Evolutionary conservation across 106 monocot genomes (phyloP).

Genomic region (Allium fistulosum): DNA sequence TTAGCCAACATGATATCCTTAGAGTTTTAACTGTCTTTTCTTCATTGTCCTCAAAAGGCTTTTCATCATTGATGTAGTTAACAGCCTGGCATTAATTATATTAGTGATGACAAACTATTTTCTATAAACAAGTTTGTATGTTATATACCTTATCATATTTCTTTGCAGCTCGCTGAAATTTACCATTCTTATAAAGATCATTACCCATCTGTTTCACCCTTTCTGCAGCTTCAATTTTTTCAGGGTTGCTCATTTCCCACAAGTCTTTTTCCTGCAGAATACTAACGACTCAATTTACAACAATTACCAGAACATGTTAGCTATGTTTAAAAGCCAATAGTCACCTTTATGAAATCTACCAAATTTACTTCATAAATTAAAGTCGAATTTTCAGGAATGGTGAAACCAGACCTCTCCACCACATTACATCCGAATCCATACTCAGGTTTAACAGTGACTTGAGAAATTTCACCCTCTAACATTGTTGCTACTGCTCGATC

Average conservation of each 20-base stretch:
- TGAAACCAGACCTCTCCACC: slow-evolving; percentile 19
- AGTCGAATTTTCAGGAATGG: slow-evolving; percentile 46
- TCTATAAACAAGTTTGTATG: background rate
- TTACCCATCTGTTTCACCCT: slow-evolving; percentile 50
- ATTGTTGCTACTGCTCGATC: slow-evolving; percentile 60
- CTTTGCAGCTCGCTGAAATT: slow-evolving; percentile 50
- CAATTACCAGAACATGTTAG: background rate
- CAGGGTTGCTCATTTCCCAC: slow-evolving; percentile 35
- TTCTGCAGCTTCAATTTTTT: slow-evolving; percentile 48
- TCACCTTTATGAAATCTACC: slow-evolving; percentile 58
- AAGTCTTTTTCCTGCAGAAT: slow-evolving; percentile 42
- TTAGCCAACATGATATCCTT: slow-evolving; percentile 62
- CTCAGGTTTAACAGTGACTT: slow-evolving; percentile 47
- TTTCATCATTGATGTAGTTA: slow-evolving; percentile 32
- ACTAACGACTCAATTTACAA: background rate
- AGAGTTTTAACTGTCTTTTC: slow-evolving; percentile 33
- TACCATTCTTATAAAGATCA: slow-evolving; percentile 47
- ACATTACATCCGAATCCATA: slow-evolving; percentile 48
- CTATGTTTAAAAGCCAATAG: background rate
- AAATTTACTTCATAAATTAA: slow-evolving; percentile 62
- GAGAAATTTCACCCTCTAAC: slow-evolving; percentile 55
- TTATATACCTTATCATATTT: slow-evolving; percentile 54
- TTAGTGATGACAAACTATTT: background rate
- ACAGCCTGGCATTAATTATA: slow-evolving; percentile 35
- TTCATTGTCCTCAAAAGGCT: slow-evolving; percentile 35